Evolutionary conservation across 1,284 basidiomycete species (phyloP).

Genomic region (Ceratobasidium sp.): DNA sequence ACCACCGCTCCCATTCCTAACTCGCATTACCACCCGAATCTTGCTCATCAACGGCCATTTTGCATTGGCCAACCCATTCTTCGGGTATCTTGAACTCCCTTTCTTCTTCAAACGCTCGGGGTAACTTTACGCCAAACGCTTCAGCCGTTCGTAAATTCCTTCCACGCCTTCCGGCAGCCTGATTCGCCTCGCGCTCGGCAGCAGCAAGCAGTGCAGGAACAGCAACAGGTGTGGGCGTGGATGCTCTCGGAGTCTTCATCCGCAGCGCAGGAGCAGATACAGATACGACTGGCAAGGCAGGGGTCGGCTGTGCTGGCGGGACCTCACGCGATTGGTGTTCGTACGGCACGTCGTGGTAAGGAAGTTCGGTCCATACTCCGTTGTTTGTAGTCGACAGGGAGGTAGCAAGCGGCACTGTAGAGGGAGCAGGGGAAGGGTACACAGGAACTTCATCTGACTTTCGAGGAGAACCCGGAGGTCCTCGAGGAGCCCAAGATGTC

Average conservation of each 20-base stretch:
- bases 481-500: not conserved
- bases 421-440: not conserved
- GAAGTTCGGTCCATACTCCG: conserved; percentile 32
- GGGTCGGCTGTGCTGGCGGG: not conserved
- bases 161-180: conserved; percentile 52
- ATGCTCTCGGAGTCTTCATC: conserved; percentile 35
- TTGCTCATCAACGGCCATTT: conserved; percentile 5
- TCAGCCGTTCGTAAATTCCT: conserved; percentile 62
- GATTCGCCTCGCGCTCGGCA: conserved; percentile 58
- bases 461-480: not conserved
- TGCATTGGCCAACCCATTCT: conserved; percentile 7
- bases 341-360: conserved; percentile 33
- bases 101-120: conserved; percentile 56
- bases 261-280: conserved; percentile 23
- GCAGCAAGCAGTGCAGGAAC: conserved; percentile 57
- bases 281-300: conserved; percentile 14
- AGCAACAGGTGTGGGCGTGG: conserved; percentile 45
- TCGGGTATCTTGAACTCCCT: conserved; percentile 59
- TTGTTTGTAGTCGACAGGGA: not conserved
- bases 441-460: not conserved
- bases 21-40: not conserved
- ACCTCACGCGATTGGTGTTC: conserved; percentile 27
- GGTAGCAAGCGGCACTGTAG: not conserved
- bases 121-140: conserved; percentile 64
- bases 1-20: not conserved